Percentiles rank a stretch among this genome's conserved stretches.
Conservation (phyloP, 2,329 filamentous ascomycete genomes). For the Penicillium olsonii region DNA sequence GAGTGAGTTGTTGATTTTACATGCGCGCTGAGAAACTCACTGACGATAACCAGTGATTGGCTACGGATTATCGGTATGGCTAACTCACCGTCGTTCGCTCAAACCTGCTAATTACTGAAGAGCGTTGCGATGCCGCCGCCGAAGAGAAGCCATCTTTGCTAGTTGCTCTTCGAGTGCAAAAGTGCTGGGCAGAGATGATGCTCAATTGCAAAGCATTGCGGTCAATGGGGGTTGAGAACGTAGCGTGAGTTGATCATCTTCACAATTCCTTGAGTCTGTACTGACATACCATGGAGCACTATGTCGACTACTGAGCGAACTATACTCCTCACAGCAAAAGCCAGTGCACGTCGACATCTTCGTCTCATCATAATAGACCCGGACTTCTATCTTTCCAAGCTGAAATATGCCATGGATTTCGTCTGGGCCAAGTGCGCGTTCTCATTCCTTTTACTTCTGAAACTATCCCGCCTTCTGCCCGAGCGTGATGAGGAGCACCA, state of each 20-base stretch:
- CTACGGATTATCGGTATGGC: conserved; percentile 36
- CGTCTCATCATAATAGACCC: conserved; percentile 50
- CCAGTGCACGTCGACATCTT: conserved; percentile 54
- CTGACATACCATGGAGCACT: conserved; percentile 25
- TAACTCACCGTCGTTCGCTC: too few relatives aligned
- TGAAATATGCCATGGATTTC: conserved; percentile 59
- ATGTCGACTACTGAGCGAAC: conserved; percentile 53
- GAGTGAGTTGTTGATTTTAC: conserved; percentile 28
- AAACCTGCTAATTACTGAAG: conserved; percentile 16
- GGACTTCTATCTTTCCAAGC: conserved; percentile 51
- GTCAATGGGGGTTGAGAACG: conserved; percentile 52
- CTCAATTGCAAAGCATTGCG: conserved; percentile 54
- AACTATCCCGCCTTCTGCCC: conserved; percentile 53
- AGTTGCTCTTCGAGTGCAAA: conserved; percentile 54
- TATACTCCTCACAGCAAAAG: conserved; percentile 54
- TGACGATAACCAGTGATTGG: conserved; percentile 34
- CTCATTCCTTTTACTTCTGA: conserved; percentile 57
- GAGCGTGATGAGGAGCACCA: conserved; percentile 43
- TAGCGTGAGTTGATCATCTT: conserved; percentile 37
- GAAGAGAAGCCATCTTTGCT: conserved; percentile 42
- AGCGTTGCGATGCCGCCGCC: conserved; percentile 28
- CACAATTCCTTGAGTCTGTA: neutral
- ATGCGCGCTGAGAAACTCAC: neutral
- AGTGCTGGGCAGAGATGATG: conserved; percentile 57
- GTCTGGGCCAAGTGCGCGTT: conserved; percentile 62